Percentiles rank a stretch among this genome's conserved stretches.
These are phyloP conservation scores for Ustulina deusta DNA, from an alignment of 2,329 filamentous ascomycete genomes.

Conservation along the genomic window DNA sequence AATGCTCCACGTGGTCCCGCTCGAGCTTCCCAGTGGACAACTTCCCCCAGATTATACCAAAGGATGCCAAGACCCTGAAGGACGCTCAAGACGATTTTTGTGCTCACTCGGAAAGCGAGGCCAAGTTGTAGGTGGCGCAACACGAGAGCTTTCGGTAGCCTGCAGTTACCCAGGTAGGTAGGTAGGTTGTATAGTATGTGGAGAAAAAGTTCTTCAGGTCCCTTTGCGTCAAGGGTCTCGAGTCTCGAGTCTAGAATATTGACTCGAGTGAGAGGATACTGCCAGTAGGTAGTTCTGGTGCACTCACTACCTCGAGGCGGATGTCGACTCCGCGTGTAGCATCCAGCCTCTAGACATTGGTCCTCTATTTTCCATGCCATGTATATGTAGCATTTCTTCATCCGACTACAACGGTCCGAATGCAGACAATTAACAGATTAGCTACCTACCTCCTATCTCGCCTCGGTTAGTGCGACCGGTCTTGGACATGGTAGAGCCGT, in stretches of 20 bases:
- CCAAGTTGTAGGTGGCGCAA: not conserved
- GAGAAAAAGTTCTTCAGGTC: not conserved
- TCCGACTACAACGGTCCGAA: slow-evolving; percentile 21
- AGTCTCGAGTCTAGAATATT: not conserved
- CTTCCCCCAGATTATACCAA: slow-evolving; percentile 9
- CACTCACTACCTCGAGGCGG: slow-evolving; percentile 4
- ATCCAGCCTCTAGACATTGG: slow-evolving; percentile 10
- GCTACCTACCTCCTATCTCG: not conserved
- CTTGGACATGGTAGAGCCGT: not conserved
- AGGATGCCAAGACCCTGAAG: slow-evolving; percentile 28
- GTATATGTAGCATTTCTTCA: not conserved
- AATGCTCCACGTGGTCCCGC: slow-evolving; percentile 36
- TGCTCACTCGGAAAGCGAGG: slow-evolving; percentile 19
- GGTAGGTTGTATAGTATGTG: not conserved
- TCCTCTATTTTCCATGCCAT: slow-evolving; percentile 9
- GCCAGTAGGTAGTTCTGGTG: slow-evolving; percentile 1
- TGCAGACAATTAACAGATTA: not conserved
- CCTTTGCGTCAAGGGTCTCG: not conserved
- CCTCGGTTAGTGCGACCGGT: not conserved
- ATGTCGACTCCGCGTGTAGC: not conserved
- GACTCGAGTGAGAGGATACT: not conserved
- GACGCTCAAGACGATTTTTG: not conserved
- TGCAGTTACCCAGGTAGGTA: no score
- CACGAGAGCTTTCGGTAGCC: no score
- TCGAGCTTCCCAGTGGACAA: slow-evolving; percentile 26